phyloP scores from a whole-genome alignment of 441 rosid species.

The Corymbia calophylla region DNA sequence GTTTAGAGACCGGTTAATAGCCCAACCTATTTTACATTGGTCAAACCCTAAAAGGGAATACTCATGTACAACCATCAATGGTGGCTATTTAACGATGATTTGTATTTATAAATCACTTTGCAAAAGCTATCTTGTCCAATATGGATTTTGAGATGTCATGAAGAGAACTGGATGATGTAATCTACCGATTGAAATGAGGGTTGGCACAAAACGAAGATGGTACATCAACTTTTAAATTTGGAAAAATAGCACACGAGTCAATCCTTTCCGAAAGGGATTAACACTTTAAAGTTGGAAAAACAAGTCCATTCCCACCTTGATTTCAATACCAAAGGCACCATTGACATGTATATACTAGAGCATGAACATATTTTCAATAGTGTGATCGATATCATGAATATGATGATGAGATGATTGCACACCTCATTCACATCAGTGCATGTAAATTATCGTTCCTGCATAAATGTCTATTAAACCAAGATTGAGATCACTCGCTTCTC shows the following conservation, averaged over 20 bases:
- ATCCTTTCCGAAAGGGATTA: neutral
- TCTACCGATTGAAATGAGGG: neutral
- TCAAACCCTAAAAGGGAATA: neutral
- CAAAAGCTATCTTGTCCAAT: neutral
- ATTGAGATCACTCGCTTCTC: neutral
- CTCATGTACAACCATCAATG: fast-evolving
- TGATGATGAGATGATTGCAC: too few species aligned
- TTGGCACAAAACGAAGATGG: neutral
- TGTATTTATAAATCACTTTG: neutral
- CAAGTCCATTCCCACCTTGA: neutral
- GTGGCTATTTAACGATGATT: neutral
- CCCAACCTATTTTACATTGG: fast-evolving
- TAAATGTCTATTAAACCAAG: neutral
- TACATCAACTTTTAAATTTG: neutral
- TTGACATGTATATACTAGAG: neutral
- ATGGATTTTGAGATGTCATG: neutral
- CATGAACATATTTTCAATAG: neutral
- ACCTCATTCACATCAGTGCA: neutral
- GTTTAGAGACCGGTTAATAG: neutral
- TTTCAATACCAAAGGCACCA: neutral
- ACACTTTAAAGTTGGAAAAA: neutral
- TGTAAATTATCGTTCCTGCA: neutral
- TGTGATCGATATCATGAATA: fast-evolving
- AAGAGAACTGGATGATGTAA: neutral
- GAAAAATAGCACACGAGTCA: neutral